These are phyloP conservation scores for Colletotrichum incanum DNA, from an alignment of 2,329 filamentous ascomycete genomes.

Conservation along the genomic window DNA sequence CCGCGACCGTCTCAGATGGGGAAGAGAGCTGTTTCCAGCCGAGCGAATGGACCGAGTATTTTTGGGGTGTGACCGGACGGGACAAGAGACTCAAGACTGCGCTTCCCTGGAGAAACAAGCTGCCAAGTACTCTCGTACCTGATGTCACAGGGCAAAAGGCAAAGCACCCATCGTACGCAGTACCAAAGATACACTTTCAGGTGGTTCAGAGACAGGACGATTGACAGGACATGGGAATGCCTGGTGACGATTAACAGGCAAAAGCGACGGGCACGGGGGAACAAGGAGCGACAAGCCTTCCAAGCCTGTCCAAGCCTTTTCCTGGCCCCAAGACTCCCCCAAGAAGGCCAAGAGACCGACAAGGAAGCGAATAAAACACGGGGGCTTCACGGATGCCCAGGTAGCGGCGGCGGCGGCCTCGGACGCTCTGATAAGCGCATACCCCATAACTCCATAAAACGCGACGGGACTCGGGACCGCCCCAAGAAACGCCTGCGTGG, in stretches of 20 bases:
- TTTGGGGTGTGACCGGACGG: slow-evolving; percentile 36
- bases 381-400: not conserved
- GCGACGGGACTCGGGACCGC: not conserved
- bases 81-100: slow-evolving; percentile 9
- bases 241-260: slow-evolving; percentile 33
- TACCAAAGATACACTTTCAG: not conserved
- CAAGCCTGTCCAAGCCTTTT: slow-evolving; percentile 25
- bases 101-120: slow-evolving; percentile 19
- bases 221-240: slow-evolving; percentile 33
- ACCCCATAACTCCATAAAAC: slow-evolving; percentile 29
- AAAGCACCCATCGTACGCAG: not conserved
- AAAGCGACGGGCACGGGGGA: not conserved
- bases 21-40: slow-evolving; percentile 37
- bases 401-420: slow-evolving; percentile 4
- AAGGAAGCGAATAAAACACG: slow-evolving; percentile 19
- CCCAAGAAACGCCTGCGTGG: slow-evolving; percentile 4
- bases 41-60: slow-evolving; percentile 31
- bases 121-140: slow-evolving; percentile 19
- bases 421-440: slow-evolving; percentile 35
- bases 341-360: slow-evolving; percentile 12
- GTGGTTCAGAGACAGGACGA: slow-evolving; percentile 26
- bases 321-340: slow-evolving; percentile 11
- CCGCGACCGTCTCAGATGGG: slow-evolving; percentile 42
- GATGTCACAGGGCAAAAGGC: slow-evolving; percentile 23
- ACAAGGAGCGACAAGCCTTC: slow-evolving; percentile 31